Evolutionary conservation across 768 basidiomycete genomes (phyloP).

Genomic region (Naganishia onofrii): DNA sequence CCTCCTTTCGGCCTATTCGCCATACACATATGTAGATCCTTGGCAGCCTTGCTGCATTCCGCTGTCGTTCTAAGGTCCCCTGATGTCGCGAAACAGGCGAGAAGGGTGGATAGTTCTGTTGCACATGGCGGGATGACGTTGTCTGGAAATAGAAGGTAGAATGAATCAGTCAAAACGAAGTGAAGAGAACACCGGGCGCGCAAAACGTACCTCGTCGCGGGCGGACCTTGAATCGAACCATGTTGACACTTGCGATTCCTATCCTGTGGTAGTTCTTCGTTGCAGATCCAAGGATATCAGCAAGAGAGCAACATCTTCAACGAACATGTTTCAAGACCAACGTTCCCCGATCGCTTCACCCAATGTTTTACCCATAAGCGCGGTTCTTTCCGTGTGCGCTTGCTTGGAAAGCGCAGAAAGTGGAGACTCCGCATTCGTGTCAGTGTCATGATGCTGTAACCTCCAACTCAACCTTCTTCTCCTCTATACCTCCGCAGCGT

Average conservation of each 20-base stretch:
- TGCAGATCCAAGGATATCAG: neutral
- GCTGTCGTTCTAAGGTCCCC: conserved; percentile 42
- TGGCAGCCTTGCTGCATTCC: conserved; percentile 44
- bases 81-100: conserved; percentile 49
- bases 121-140: conserved; percentile 40
- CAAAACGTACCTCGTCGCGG: conserved; percentile 36
- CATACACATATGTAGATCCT: conserved; percentile 49
- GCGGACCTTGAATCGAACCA: conserved; percentile 44
- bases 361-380: conserved; percentile 24
- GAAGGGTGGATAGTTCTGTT: conserved; percentile 44
- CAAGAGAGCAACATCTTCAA: neutral
- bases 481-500: neutral
- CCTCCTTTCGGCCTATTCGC: conserved; percentile 32
- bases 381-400: too few species aligned
- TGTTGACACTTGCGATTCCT: conserved; percentile 19
- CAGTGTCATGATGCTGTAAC: neutral
- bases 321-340: neutral
- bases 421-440: conserved; percentile 18
- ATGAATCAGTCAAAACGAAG: neutral
- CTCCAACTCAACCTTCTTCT: too few species aligned
- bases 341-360: neutral
- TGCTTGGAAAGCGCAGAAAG: neutral
- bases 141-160: conserved; percentile 28
- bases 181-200: too few species aligned
- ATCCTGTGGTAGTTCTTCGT: neutral